phyloP scores from a whole-genome alignment of 176 grass and related monocot species.

The Bonia amplexicaulis region DNA sequence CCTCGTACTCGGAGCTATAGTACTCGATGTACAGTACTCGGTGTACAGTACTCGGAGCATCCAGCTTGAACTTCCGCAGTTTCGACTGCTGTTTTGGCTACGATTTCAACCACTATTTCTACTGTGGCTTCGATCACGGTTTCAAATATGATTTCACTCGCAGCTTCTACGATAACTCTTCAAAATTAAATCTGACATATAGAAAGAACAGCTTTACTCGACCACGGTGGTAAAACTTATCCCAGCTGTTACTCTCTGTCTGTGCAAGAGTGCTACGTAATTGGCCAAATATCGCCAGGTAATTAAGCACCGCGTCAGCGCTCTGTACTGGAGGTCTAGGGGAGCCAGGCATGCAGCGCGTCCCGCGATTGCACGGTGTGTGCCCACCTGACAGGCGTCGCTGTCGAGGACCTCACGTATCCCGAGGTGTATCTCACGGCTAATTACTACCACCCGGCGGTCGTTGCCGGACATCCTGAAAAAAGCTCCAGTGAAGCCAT shows the following conservation, averaged over 20 bases:
- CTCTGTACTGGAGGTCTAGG: neutral
- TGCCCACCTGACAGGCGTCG: neutral
- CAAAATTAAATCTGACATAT: too few relatives aligned
- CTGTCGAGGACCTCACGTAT: constrained; percentile 33
- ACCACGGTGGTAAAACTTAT: neutral
- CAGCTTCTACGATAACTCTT: too few relatives aligned
- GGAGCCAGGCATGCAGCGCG: neutral
- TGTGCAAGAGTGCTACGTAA: neutral
- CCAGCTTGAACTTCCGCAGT: too few relatives aligned
- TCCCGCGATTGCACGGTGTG: neutral
- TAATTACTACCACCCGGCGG: neutral
- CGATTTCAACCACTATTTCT: too few relatives aligned
- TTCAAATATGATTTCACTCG: too few relatives aligned
- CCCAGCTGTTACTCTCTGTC: neutral
- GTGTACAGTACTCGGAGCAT: too few relatives aligned
- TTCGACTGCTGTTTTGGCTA: too few relatives aligned
- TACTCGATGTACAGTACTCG: too few relatives aligned
- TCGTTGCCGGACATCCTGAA: neutral
- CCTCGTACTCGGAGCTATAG: too few relatives aligned
- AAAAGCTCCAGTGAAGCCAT: neutral
- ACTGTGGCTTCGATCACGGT: too few relatives aligned
- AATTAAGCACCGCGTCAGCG: neutral
- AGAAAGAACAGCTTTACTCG: neutral
- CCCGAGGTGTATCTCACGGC: constrained; percentile 31
- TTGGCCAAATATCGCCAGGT: neutral